Base-by-base conservation (phyloP, 305 asterid genomes). In the Solanum hybrid region DNA sequence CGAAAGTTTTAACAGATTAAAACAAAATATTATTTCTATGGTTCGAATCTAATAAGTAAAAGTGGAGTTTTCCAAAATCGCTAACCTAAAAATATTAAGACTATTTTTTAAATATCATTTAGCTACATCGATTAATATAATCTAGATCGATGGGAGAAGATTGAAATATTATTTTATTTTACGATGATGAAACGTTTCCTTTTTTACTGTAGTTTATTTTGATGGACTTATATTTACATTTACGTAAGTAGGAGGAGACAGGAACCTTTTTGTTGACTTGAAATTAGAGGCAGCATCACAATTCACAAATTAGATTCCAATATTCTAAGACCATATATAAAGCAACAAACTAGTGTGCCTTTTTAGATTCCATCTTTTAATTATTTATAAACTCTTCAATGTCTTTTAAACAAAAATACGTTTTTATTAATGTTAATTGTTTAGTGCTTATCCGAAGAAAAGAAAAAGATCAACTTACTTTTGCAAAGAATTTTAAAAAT, bases 211-310 rank as follows among this genome's bases (percentile, higher is more conserved):
- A 35, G 42, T 22, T 34, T 51, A 16, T 51, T 51, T 6, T 86
- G 33, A 61, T 81, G 69, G 31, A 78, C 39, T 31, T 75, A 20
- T 77, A 14, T 14, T 24, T 22, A 61, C 11, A 51, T 31, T 28
- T 18, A 22, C 35, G 0, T 9, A 35, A 34, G 37, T 69, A 71
- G 37, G 9, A 42, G 24, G 39, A 61, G 51, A 36, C 16, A 89
- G 6, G 14, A 36, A 22, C 46, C 78, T 61, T 86, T 34, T 91
- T 83, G 84, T 73, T 91, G 90, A 81, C 93, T 93, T 92, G 93
- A 46, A 88, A 87, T 37, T 76, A 90, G 91, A 91, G 94, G 92
- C 91, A 92, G 90, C 91, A 90, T 88, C 46, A 24, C 84, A 89
- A 61, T 90, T 88, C 46, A 29, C 79, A 87, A 61, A 89, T 80